Conservation (phyloP, 805 yeast species). For the Lachancea dasiensis region DNA sequence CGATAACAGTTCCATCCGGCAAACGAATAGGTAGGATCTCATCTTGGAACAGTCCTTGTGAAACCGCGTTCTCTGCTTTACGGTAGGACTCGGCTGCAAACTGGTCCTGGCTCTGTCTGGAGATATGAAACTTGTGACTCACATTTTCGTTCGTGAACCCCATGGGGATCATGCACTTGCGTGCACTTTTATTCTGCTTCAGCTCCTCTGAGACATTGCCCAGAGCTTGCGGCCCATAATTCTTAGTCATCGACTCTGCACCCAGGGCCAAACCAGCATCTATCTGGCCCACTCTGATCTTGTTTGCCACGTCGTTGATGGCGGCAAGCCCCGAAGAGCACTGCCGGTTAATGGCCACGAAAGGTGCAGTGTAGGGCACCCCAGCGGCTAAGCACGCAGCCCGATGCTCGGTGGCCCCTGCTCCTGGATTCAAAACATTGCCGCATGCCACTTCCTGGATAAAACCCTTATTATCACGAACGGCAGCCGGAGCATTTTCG, state of each 20-base stretch:
- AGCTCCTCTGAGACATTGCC: constrained; percentile 52
- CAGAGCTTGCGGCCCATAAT: constrained; percentile 75
- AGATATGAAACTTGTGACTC: constrained; percentile 56
- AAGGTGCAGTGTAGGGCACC: constrained; percentile 72
- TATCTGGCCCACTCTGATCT: constrained; percentile 82
- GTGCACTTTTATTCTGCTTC: constrained; percentile 42
- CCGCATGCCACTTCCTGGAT: constrained; percentile 88
- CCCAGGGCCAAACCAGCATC: constrained; percentile 89
- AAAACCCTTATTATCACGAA: constrained; percentile 45
- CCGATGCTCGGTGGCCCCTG: constrained; percentile 92
- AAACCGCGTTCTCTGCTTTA: constrained; percentile 75
- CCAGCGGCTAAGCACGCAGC: constrained; percentile 92
- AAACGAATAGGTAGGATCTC: constrained; percentile 82
- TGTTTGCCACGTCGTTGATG: constrained; percentile 81
- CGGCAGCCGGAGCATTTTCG: constrained; percentile 36
- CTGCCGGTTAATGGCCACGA: constrained; percentile 83
- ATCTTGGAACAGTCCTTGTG: constrained; percentile 69
- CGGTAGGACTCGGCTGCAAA: constrained; percentile 84
- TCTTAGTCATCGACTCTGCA: constrained; percentile 88
- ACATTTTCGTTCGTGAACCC: constrained; percentile 94
- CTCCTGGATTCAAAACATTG: constrained; percentile 85
- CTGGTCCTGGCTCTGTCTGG: constrained; percentile 72
- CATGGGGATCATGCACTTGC: constrained; percentile 88
- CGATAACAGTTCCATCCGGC: constrained; percentile 40
- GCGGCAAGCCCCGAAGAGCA: constrained; percentile 94